Evolutionary conservation across 139 green algal species (phyloP).

Genomic region (Coelastrella sp.): DNA sequence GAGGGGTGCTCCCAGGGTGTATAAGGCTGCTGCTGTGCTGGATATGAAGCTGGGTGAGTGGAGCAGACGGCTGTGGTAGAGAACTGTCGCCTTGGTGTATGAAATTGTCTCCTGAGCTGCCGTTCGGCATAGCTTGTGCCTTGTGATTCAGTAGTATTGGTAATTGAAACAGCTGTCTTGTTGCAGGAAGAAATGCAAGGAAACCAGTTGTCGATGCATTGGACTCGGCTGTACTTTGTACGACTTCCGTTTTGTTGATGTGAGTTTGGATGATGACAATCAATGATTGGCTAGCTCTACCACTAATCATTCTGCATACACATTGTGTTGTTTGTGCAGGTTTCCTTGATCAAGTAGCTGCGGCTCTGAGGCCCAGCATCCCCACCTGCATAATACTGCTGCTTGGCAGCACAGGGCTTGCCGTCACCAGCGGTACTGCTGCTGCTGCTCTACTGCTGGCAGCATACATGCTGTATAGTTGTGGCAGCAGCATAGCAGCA

Average conservation of each 20-base stretch:
- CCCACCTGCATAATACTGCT: conserved; percentile 8
- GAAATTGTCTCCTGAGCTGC: background rate
- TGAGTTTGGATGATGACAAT: background rate
- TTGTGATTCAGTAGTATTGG: no score
- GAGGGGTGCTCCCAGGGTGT: background rate
- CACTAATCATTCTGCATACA: background rate
- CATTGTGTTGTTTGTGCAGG: background rate
- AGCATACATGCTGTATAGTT: conserved; percentile 11
- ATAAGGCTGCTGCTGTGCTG: conserved; percentile 12
- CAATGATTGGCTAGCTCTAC: background rate
- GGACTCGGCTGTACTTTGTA: no score
- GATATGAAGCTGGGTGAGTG: conserved; percentile 6
- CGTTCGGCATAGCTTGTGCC: no score
- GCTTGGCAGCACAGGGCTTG: background rate
- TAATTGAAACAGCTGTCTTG: no score
- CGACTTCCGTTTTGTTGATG: conserved; percentile 16
- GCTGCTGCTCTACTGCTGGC: conserved; percentile 3
- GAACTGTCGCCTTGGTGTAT: background rate
- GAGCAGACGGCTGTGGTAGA: background rate
- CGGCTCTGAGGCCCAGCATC: background rate
- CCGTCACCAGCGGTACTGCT: background rate
- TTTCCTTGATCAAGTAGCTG: background rate
- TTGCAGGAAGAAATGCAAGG: no score
- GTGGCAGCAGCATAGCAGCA: conserved; percentile 30
- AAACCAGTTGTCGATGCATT: no score